phyloP scores from a whole-genome alignment of 2,329 filamentous ascomycete species.

The Phyllosticta citribraziliensis region DNA sequence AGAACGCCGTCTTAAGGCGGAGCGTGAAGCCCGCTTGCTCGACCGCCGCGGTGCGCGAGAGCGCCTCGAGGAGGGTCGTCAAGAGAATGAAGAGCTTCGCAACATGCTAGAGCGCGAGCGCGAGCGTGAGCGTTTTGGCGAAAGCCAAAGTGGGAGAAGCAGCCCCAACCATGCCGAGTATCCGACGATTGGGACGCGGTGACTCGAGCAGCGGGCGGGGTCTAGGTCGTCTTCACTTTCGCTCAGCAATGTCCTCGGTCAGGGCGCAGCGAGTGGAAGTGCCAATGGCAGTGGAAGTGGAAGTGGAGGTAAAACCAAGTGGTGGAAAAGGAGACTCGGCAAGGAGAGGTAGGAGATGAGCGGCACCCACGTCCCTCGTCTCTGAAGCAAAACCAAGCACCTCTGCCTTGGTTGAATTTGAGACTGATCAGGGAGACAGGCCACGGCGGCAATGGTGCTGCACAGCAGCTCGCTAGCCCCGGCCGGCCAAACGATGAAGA shows the following conservation, averaged over 20 bases:
- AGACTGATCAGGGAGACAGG: not conserved
- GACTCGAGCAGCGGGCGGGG: not conserved
- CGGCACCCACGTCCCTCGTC: not conserved
- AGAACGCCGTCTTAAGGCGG: slow-evolving; percentile 79
- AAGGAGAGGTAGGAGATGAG: not conserved
- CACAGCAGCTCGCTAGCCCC: not conserved
- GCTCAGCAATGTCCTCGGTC: not conserved
- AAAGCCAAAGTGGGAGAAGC: slow-evolving; percentile 2
- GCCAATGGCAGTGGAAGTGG: not conserved
- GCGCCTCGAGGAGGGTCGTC: slow-evolving; percentile 64
- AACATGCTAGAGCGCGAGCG: slow-evolving; percentile 53
- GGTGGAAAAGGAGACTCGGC: not conserved
- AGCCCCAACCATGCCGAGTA: slow-evolving; percentile 3
- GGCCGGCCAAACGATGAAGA: not conserved
- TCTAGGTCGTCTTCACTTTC: not conserved
- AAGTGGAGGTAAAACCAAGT: not conserved
- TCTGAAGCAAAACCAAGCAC: not conserved
- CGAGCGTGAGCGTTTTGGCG: slow-evolving; percentile 16
- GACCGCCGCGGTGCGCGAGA: slow-evolving; percentile 78
- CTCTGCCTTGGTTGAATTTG: not conserved
- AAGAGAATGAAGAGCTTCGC: slow-evolving; percentile 62
- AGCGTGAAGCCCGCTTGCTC: slow-evolving; percentile 74
- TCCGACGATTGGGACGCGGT: slow-evolving; percentile 7
- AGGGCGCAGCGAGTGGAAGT: not conserved
- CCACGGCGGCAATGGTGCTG: not conserved